Evolutionary conservation across 257 asterid genomes (phyloP), one percentile per base, ranked within the genome.

Genomic region (Lantana camara): DNA sequence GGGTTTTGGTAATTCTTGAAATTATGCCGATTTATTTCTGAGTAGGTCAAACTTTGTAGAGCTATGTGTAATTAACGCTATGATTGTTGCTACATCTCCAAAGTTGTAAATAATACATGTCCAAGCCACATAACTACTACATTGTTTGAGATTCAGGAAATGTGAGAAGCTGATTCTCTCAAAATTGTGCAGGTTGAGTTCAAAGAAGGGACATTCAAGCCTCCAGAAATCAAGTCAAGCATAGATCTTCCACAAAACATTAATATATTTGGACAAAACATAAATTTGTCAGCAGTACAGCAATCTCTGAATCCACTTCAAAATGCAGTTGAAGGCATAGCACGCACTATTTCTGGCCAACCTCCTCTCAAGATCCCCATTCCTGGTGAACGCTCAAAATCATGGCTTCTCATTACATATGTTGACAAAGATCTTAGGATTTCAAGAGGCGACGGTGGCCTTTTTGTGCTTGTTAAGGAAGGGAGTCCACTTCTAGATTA

Each of bases 361-460:
- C 86, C 95, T 41, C 90, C 99, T 48, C 88, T 94, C 44, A 88
- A 81, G 84, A 50, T 88, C 63, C 82, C 89, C 0, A 88, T 94
- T 74, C 99, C 97, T 0, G 95, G 97, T 27, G 89, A 75, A 64
- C 66, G 88, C 60, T 15, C 96, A 30, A 77, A 77, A 48, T 88
- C 97, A 13, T 94, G 95, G 95, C 95, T 90, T 61, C 80, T 94
- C 22, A 83, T 68, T 0, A 94, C 96, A 2, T 94, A 85, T 76
- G 96, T 94, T 7, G 99, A 94, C 76, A 77, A 83, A 71, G 97
- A 94, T 81, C 50, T 90, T 58, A 82, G 99, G 45, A 85, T 90
- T 63, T 94, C 97, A 19, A 84, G 96, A 74, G 99, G 97, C 1
- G 99, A 94, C 72, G 99, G 96, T 52, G 97, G 97, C 30, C 80